A percentile compares a stretch with the other conserved stretches of the same genome.
These are phyloP conservation scores for Nakaseomyces delphensis DNA, from an alignment of 1,139 yeast genomes.

Conservation along the genomic window DNA sequence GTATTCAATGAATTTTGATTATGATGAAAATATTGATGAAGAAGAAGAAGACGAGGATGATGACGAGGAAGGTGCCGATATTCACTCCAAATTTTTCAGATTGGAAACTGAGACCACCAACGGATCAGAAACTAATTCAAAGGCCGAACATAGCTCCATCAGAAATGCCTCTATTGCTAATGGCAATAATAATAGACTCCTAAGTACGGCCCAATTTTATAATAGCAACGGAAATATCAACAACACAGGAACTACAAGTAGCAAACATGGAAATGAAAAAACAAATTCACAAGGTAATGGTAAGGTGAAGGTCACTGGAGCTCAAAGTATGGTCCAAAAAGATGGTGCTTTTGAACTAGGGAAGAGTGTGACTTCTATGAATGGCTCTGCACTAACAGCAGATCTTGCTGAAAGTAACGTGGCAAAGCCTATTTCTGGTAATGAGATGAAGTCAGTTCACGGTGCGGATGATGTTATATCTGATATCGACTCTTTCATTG, in stretches of 20 bases:
- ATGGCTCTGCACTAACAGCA: background rate
- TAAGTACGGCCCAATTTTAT: background rate
- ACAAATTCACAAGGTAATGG: background rate
- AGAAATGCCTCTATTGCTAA: slow-evolving; percentile 3
- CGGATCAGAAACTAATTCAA: background rate
- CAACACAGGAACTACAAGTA: slow-evolving; percentile 5
- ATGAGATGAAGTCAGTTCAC: slow-evolving; percentile 7
- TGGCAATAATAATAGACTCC: slow-evolving; percentile 9
- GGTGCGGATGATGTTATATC: slow-evolving; percentile 20
- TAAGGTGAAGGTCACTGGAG: background rate
- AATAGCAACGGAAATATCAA: slow-evolving; percentile 7
- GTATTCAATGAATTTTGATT: slow-evolving; percentile 27
- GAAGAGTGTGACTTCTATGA: background rate
- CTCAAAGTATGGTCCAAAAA: slow-evolving; percentile 1
- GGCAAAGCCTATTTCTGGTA: slow-evolving; percentile 3
- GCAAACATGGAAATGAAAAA: slow-evolving; percentile 4
- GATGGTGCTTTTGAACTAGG: background rate
- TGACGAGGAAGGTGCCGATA: slow-evolving; percentile 26
- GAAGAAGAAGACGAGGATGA: slow-evolving; percentile 30
- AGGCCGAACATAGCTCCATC: background rate
- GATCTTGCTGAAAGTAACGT: background rate
- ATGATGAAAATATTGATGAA: slow-evolving; percentile 27
- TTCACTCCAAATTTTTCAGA: slow-evolving; percentile 22
- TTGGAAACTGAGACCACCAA: slow-evolving; percentile 10
- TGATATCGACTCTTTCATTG: slow-evolving; percentile 29